A percentile compares a stretch with the other conserved stretches of the same genome.
Conservation (phyloP, 768 basidiomycete species). For the Suillus placidus region DNA sequence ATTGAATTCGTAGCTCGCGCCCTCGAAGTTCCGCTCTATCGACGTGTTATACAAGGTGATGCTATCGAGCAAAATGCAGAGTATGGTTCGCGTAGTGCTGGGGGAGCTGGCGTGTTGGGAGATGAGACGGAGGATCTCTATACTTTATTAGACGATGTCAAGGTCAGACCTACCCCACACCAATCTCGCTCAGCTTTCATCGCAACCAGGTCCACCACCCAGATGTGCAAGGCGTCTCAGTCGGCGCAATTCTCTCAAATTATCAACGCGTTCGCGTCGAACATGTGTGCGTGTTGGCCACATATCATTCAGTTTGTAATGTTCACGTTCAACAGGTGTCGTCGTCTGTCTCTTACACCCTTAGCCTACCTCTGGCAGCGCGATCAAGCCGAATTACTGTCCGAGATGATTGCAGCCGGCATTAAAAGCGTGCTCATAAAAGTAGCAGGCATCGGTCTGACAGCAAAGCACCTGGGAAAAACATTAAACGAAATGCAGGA, state of each 20-base stretch:
- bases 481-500: constrained; percentile 73
- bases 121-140: constrained; percentile 98
- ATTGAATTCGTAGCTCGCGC: constrained; percentile 85
- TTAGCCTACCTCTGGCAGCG: constrained; percentile 95
- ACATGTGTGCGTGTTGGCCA: constrained; percentile 72
- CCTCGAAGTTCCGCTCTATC: constrained; percentile 83
- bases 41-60: constrained; percentile 76
- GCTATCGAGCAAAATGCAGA: constrained; percentile 82
- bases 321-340: constrained; percentile 55
- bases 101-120: constrained; percentile 57
- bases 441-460: constrained; percentile 92
- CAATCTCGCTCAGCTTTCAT: constrained; percentile 3
- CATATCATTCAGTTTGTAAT: background rate
- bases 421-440: constrained; percentile 90
- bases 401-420: constrained; percentile 81
- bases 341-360: constrained; percentile 75
- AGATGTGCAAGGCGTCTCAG: constrained; percentile 83
- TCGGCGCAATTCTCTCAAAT: constrained; percentile 96
- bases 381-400: constrained; percentile 80
- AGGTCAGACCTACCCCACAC: constrained; percentile 51
- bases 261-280: constrained; percentile 97
- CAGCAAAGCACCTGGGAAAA: constrained; percentile 75
- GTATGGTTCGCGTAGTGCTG: constrained; percentile 73
- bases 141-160: constrained; percentile 68
- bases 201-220: constrained; percentile 66